Evolutionary conservation across 139 green algal genomes (phyloP), one percentile per base, ranked within the genome.

Genomic region (Zygnema circumcarinatum): DNA sequence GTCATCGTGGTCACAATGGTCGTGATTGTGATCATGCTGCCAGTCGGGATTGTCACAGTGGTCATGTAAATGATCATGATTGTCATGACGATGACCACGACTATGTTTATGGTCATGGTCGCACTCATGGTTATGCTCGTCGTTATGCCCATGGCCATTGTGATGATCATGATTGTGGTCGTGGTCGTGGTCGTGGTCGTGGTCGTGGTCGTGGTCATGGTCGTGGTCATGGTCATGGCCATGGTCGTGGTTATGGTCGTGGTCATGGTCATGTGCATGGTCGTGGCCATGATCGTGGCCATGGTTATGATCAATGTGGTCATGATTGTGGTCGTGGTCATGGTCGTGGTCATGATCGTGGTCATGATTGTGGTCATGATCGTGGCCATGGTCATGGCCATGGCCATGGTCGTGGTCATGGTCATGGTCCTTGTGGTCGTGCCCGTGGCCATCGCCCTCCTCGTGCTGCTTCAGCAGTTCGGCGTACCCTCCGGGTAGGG

Each of bases 361-460:
- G 31, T 38, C 32, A 35, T 35, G 29, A 79, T 78, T 2, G 2
- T 78, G 42, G 7, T 35, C 36, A 2, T 78, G 35, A 21, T 79
- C 11, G 3, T 39, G 69, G 3, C 35, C 36, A 89, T 29, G 22
- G 40, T 89, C 11, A 35, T 88, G 75, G 39, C 25, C 2, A 47
- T 90, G 85, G 1, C 29, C 31, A 90, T 87, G 78, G 35, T 25
- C 20, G 56, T 83, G 79, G 16, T 35, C 32, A 79, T 90, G 85
- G 56, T 89, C 85, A 87, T 89, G 84, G 42, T 38, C 32, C 3
- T 67, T 31, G 31, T 90, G 79, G 2, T 2, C 32, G 87, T 90
- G 79, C 2, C 2, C 29, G 1, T 90, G 38, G 3, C 87, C n/a
- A 1, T 90, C 42, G 1, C 1, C 25, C 47, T 85, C 29, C 22